A percentile compares a stretch with the other conserved stretches of the same genome.
Conservation (phyloP, 2,329 filamentous ascomycete genomes). For the Colletotrichum musicola region DNA sequence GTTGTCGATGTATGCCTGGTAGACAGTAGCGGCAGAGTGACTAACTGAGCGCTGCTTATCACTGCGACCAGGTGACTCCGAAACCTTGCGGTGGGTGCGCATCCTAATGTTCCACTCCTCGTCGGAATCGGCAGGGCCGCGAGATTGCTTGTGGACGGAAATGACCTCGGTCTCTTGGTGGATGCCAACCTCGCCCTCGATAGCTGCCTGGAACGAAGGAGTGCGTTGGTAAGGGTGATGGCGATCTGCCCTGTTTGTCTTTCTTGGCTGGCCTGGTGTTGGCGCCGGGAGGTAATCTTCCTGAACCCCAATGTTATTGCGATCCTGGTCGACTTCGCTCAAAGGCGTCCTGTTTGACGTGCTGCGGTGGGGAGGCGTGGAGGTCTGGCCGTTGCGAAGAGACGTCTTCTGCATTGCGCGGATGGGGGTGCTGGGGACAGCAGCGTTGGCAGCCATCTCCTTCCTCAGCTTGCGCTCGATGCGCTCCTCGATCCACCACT, state of each 20-base stretch:
- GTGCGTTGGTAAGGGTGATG: slow-evolving; percentile 79
- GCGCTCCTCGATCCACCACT: slow-evolving; percentile 97
- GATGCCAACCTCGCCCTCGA: slow-evolving; percentile 65
- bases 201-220: slow-evolving; percentile 56
- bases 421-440: slow-evolving; percentile 70
- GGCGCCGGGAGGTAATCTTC: slow-evolving; percentile 95
- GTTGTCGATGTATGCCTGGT: slow-evolving; percentile 71
- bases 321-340: slow-evolving; percentile 92
- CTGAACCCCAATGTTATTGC: slow-evolving; percentile 74
- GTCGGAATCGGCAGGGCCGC: slow-evolving; percentile 77
- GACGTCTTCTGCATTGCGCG: slow-evolving; percentile 72
- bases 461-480: slow-evolving; percentile 76
- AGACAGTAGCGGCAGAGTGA: slow-evolving; percentile 80
- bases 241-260: slow-evolving; percentile 82
- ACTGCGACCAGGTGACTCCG: slow-evolving; percentile 70
- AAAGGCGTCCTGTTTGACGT: slow-evolving; percentile 84
- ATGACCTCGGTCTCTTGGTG: slow-evolving; percentile 72
- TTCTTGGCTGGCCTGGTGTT: slow-evolving; percentile 94
- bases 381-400: slow-evolving; percentile 74
- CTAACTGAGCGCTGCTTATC: slow-evolving; percentile 80
- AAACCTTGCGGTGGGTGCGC: slow-evolving; percentile 74
- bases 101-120: slow-evolving; percentile 86
- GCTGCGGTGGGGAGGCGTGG: slow-evolving; percentile 84
- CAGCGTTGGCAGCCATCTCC: slow-evolving; percentile 66
- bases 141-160: slow-evolving; percentile 71